Evolutionary conservation across 352 stramenopile genomes (phyloP).

Genomic region (Globisporangium cederbergense): DNA sequence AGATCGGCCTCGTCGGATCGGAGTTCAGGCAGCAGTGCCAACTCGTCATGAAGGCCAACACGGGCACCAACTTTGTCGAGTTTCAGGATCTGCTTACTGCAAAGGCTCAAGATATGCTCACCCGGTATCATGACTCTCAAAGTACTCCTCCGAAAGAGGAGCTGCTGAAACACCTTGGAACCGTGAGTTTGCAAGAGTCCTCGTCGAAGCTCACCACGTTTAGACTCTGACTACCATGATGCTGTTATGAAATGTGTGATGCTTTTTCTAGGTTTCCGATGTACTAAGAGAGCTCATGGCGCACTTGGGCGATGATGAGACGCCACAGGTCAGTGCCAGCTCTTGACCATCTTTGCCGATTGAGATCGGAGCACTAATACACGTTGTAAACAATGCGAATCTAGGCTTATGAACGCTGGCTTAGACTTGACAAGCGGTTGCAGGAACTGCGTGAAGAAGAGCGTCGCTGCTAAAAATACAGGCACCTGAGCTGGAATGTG

Average conservation of each 20-base stretch:
- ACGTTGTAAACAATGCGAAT: neutral
- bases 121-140: neutral
- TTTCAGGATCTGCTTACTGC: conserved; percentile 54
- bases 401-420: conserved; percentile 20
- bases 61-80: conserved; percentile 72
- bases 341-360: no score
- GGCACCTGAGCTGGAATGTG: neutral
- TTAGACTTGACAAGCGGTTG: conserved; percentile 24
- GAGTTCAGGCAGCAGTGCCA: conserved; percentile 74
- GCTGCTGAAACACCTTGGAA: neutral
- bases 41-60: conserved; percentile 72
- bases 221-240: neutral
- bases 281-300: conserved; percentile 8
- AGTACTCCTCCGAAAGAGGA: neutral
- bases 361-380: no score
- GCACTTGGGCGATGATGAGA: conserved; percentile 1
- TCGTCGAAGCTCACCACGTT: neutral
- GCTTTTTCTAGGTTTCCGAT: neutral
- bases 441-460: neutral
- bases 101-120: conserved; percentile 35
- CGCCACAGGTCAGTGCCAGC: neutral
- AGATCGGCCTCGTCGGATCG: conserved; percentile 42
- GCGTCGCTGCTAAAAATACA: neutral
- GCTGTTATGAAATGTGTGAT: neutral
- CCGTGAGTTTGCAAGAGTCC: neutral